A percentile compares a stretch with the other conserved stretches of the same genome.
phyloP scores from a whole-genome alignment of 345 rosid species.

The Fremontodendron californicum region DNA sequence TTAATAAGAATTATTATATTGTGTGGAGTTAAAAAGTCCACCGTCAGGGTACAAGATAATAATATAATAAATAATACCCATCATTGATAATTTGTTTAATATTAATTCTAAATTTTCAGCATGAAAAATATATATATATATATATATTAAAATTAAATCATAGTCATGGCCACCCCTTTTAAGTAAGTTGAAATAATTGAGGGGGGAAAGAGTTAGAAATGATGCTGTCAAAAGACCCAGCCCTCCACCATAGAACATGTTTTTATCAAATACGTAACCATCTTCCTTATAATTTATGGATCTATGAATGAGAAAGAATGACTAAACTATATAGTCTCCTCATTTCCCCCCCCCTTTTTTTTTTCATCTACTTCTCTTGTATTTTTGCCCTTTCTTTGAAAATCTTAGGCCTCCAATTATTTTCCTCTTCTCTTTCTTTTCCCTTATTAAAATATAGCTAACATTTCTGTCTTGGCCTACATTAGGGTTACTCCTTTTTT shows the following conservation, averaged over 20 bases:
- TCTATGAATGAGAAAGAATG: constrained; percentile 18
- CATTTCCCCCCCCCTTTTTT: too few species aligned
- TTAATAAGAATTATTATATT: too few species aligned
- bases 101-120: background rate
- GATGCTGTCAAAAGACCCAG: constrained; percentile 26
- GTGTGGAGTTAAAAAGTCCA: too few species aligned
- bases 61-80: too few species aligned
- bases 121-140: too few species aligned
- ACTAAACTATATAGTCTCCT: constrained; percentile 4
- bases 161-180: constrained; percentile 24
- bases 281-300: constrained; percentile 18
- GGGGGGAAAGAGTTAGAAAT: constrained; percentile 37
- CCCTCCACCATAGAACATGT: constrained; percentile 2
- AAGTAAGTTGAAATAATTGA: constrained; percentile 36
- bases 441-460: background rate
- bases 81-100: background rate
- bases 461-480: background rate
- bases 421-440: background rate
- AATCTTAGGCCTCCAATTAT: background rate
- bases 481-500: background rate
- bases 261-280: constrained; percentile 23
- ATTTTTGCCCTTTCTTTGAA: background rate
- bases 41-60: too few species aligned
- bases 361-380: too few species aligned
- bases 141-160: too few species aligned